phyloP scores from a whole-genome alignment of 2,329 filamentous ascomycete genomes.

The Phialophora tarda region DNA sequence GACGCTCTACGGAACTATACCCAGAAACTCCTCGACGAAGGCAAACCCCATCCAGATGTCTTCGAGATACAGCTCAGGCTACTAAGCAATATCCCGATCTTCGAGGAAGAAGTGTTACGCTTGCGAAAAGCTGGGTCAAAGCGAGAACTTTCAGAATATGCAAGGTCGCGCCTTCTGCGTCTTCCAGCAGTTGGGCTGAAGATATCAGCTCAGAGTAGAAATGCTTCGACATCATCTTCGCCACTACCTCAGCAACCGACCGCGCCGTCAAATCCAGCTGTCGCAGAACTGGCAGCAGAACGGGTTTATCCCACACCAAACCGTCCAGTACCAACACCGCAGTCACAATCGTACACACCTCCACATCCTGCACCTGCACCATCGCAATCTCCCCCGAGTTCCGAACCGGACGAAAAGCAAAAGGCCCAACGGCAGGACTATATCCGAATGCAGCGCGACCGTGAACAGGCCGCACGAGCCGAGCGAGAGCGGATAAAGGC shows the following conservation, averaged over 20 bases:
- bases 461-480: slow-evolving; percentile 68
- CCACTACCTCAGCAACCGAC: not conserved
- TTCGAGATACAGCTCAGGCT: slow-evolving; percentile 29
- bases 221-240: not conserved
- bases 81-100: slow-evolving; percentile 33
- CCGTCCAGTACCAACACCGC: slow-evolving; percentile 5
- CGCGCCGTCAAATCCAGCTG: slow-evolving; percentile 4
- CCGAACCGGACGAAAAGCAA: slow-evolving; percentile 22
- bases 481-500: slow-evolving; percentile 74
- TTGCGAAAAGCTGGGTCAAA: slow-evolving; percentile 5
- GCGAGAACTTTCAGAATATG: slow-evolving; percentile 31
- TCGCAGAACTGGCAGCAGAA: slow-evolving; percentile 4
- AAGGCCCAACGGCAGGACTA: slow-evolving; percentile 38
- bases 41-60: slow-evolving; percentile 24
- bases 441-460: slow-evolving; percentile 58
- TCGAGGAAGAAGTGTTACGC: slow-evolving; percentile 31
- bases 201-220: slow-evolving; percentile 24
- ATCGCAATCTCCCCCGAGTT: not conserved
- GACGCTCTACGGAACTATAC: slow-evolving; percentile 37
- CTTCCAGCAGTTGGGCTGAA: slow-evolving; percentile 32
- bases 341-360: not conserved
- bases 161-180: slow-evolving; percentile 29
- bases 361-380: slow-evolving; percentile 16
- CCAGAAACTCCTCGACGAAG: slow-evolving; percentile 33
- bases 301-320: slow-evolving; percentile 4